Conservation (phyloP, 139 green algal species). For the Closterium sp. region DNA sequence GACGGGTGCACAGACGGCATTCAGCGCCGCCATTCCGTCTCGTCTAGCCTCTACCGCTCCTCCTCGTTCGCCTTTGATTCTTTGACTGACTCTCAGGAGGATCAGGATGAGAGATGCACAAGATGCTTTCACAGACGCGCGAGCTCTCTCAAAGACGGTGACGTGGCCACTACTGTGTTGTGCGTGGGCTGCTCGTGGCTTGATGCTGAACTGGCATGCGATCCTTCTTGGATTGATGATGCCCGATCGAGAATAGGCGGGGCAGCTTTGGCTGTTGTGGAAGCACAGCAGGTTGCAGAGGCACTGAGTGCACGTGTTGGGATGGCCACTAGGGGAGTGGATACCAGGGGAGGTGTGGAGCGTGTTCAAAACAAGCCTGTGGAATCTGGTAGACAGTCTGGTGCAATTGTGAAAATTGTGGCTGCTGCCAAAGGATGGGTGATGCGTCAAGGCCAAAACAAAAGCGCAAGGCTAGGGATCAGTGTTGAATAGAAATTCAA, state of each 20-base stretch:
- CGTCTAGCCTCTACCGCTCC: background rate
- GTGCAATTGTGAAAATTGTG: background rate
- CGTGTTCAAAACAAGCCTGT: background rate
- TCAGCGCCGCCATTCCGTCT: background rate
- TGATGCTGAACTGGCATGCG: background rate
- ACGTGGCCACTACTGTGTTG: background rate
- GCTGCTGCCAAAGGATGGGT: background rate
- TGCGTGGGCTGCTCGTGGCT: background rate
- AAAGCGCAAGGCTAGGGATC: background rate
- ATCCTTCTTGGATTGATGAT: background rate
- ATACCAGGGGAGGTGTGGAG: background rate
- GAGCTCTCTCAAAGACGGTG: background rate
- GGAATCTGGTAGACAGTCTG: background rate
- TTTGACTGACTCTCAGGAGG: background rate
- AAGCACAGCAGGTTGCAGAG: background rate
- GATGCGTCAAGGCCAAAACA: background rate
- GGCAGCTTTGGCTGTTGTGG: background rate
- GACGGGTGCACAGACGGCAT: background rate
- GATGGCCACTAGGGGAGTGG: background rate
- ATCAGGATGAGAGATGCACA: background rate
- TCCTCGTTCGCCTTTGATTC: background rate
- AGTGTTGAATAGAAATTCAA: too few species aligned
- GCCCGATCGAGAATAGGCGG: background rate
- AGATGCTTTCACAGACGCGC: background rate
- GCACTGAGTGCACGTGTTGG: background rate